These are phyloP conservation scores for Dryas integrifolia DNA, from an alignment of 331 rosid genomes.

Conservation along the genomic window DNA sequence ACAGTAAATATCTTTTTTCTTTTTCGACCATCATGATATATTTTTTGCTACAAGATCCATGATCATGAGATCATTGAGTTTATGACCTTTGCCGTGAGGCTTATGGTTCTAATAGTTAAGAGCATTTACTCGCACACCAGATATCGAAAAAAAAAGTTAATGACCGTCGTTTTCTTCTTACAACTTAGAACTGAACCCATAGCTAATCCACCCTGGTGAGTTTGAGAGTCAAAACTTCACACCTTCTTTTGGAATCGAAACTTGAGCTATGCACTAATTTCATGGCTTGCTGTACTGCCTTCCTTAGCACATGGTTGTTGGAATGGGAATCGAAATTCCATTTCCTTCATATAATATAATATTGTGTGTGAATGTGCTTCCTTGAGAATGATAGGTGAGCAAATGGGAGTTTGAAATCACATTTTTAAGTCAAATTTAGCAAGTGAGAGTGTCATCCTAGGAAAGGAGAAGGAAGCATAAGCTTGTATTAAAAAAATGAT, in stretches of 20 bases:
- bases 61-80: too few species aligned
- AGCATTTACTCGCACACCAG: too few species aligned
- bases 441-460: conserved; percentile 3
- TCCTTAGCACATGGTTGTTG: conserved; percentile 3
- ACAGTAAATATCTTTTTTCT: too few species aligned
- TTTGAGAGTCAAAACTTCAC: conserved; percentile 9
- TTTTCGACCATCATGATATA: too few species aligned
- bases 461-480: conserved; percentile 16
- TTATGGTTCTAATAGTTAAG: too few species aligned
- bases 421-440: background rate
- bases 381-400: background rate
- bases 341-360: background rate
- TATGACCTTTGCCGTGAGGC: too few species aligned
- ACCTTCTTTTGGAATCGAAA: background rate
- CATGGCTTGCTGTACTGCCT: conserved; percentile 1
- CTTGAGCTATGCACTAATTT: conserved; percentile 3
- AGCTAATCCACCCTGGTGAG: background rate
- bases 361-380: conserved; percentile 8
- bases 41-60: too few species aligned
- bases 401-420: conserved; percentile 2
- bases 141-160: too few species aligned
- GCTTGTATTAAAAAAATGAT: conserved; percentile 16
- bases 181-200: too few species aligned
- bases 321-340: conserved; percentile 14
- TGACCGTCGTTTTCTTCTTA: too few species aligned